A percentile compares a stretch with the other conserved stretches of the same genome.
Evolutionary conservation across 108 stramenopile species (phyloP).

Genomic region (Skeletonema potamos): DNA sequence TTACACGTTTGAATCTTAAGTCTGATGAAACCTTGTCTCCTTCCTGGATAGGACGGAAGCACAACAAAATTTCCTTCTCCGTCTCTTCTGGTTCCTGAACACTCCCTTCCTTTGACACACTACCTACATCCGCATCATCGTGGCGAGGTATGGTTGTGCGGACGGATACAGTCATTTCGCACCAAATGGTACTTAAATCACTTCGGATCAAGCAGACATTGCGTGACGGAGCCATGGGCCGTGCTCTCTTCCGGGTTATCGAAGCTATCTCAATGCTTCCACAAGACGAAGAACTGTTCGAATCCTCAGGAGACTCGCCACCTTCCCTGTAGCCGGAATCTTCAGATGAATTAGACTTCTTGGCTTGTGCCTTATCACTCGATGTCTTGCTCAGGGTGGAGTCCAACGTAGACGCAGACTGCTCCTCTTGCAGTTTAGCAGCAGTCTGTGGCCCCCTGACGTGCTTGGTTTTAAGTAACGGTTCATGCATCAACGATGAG

Average conservation of each 20-base stretch:
- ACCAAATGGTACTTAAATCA: conserved; percentile 84
- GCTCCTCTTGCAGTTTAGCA: conserved; percentile 40
- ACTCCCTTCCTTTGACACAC: conserved; percentile 14
- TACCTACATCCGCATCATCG: conserved; percentile 36
- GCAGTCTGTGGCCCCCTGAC: conserved; percentile 1
- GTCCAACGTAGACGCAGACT: conserved; percentile 52
- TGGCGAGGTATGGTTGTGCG: conserved; percentile 52
- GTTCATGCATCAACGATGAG: conserved; percentile 64
- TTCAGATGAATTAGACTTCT: conserved; percentile 54
- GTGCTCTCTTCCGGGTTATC: conserved; percentile 48
- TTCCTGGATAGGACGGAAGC: conserved; percentile 77
- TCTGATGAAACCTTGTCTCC: conserved; percentile 65
- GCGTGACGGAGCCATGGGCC: conserved; percentile 69
- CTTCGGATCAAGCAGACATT: conserved; percentile 73
- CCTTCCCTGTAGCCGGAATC: conserved; percentile 85
- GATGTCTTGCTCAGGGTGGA: conserved; percentile 46
- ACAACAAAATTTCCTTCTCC: conserved; percentile 70
- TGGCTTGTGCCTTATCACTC: conserved; percentile 29
- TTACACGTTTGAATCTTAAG: conserved; percentile 44
- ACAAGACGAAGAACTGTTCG: conserved; percentile 6
- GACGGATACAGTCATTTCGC: conserved; percentile 84
- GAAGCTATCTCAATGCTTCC: conserved; percentile 5
- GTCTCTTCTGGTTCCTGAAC: conserved; percentile 12
- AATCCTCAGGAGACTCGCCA: conserved; percentile 50
- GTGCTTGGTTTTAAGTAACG: conserved; percentile 10